Evolutionary conservation across 768 basidiomycete genomes (phyloP), one percentile per base, ranked within the genome.

Genomic region (Epithele typhae): DNA sequence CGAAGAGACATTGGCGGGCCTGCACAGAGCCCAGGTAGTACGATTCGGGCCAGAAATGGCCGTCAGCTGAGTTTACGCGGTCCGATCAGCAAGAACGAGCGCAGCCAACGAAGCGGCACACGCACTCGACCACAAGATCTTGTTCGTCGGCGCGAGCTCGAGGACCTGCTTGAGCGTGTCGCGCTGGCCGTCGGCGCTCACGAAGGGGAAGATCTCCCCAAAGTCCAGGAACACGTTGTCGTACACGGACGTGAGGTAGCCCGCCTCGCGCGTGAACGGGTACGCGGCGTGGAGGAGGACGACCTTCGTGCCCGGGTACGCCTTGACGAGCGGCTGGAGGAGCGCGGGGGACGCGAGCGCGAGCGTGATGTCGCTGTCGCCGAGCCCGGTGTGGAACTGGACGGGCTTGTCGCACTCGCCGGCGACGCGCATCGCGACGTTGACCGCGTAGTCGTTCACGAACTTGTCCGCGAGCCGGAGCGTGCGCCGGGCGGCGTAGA

Each of bases 371-470:
- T 90, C 84, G 47, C 75, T 78, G 54, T 91, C 87, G 5, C 88
- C 88, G 1, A 90, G 71, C 25, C 88, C 88, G 7, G 85, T 89
- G 56, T 91, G 88, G 62, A 90, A 90, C 68, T 91, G 87, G 18
- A 91, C 88, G 43, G 88, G 88, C 54, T 82, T 85, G 6, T 67
- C 63, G 50, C 63, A 65, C 34, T 69, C 47, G 0, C 74, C 77
- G 3, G 83, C 78, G 6, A 87, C 65, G 23, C 65, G 62, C 27
- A 87, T 66, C 1, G 77, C 70, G 24, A 69, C 65, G 32, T 77
- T 68, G 8, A 90, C 82, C 25, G 88, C 70, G 46, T 70, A 65
- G 55, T 90, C 88, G 40, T 90, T 89, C 14, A 89, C 63, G 1
- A 62, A 53, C 57, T 87, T 87, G 46, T 82, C 68, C 11, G 71